Evolutionary conservation across 2,329 filamentous ascomycete genomes (phyloP).

Genomic region (Calonectria ilicicola): DNA sequence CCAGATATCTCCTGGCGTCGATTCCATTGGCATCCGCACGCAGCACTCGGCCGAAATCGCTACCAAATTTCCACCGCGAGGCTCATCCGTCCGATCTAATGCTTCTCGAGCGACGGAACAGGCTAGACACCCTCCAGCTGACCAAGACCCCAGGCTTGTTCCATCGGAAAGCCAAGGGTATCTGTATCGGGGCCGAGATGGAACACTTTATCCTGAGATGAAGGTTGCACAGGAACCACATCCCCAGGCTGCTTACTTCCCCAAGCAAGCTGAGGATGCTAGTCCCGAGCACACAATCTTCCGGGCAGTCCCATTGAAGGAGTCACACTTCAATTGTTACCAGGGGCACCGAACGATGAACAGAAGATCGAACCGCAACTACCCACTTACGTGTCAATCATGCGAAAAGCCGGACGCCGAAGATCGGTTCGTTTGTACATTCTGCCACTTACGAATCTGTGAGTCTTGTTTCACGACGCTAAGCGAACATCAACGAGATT

Average conservation of each 20-base stretch:
- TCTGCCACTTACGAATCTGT: constrained; percentile 66
- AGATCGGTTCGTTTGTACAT: constrained; percentile 60
- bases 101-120: constrained; percentile 31
- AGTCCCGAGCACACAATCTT: constrained; percentile 52
- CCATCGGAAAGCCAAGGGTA: constrained; percentile 49
- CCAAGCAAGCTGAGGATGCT: constrained; percentile 44
- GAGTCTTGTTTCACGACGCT: constrained; percentile 58
- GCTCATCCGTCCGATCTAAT: constrained; percentile 44
- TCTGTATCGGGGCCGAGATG: constrained; percentile 52
- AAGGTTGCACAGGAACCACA: constrained; percentile 49
- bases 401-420: constrained; percentile 60
- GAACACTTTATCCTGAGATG: constrained; percentile 57
- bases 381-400: constrained; percentile 66
- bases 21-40: constrained; percentile 32
- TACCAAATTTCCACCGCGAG: constrained; percentile 47
- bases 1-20: constrained; percentile 33
- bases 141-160: constrained; percentile 47
- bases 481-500: constrained; percentile 54
- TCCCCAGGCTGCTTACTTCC: constrained; percentile 53
- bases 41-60: constrained; percentile 35
- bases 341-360: constrained; percentile 62
- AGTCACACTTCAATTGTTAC: constrained; percentile 60
- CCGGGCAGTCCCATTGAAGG: constrained; percentile 56
- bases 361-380: constrained; percentile 59
- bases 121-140: constrained; percentile 37